Base-by-base conservation (phyloP, 148 eudicot species). In the Salicornia ramosissima region DNA sequence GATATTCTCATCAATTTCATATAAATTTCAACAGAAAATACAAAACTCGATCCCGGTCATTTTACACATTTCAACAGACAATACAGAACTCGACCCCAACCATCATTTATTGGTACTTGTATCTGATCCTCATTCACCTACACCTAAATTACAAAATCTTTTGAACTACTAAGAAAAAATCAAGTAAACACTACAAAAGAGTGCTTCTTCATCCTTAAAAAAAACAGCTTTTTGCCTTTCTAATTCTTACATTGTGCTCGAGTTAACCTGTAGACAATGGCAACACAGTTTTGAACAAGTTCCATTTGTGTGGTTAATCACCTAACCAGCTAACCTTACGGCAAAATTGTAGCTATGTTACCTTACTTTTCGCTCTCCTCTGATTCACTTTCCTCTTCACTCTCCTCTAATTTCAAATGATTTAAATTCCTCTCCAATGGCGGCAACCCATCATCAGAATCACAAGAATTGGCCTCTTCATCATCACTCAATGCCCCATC, bases 371-470 rank as follows among this genome's bases (percentile, higher is more conserved):
- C 90, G 47, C 75, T 76, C 50, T 86, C 94, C 68, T 86, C 91
- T 71, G 80, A 66, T 52, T 83, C 89, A 22, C 84, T 82, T 39
- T 88, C 96, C 29, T 86, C 92, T 52, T 83, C 89, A 40, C 84
- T 83, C 56, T 85, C 97, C 67, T 80, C 87, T 64, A 87, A 45
- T 46, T 71, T 73, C 42, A 93, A n/a, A 75, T 84, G 98, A 79
- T 93, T 93, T 61, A 90, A 16, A 80, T 93, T 93, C 74, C 81
- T 84, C 66, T 93, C 98, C 15, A 93, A 80, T 2, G 96, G 98
- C 10, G 97, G 98, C 60, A 93, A 97, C 40, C 90, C 98, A 57
- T 93, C 97, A 52, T 93, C 96, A 21, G 95, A 88, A 65, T 87
- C 98, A 60, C 68, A 67, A 11, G 86, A 85, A 43, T 80, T 80